phyloP scores from a whole-genome alignment of 2,329 filamentous ascomycete genomes.

The Trichoderma cornu-damae region DNA sequence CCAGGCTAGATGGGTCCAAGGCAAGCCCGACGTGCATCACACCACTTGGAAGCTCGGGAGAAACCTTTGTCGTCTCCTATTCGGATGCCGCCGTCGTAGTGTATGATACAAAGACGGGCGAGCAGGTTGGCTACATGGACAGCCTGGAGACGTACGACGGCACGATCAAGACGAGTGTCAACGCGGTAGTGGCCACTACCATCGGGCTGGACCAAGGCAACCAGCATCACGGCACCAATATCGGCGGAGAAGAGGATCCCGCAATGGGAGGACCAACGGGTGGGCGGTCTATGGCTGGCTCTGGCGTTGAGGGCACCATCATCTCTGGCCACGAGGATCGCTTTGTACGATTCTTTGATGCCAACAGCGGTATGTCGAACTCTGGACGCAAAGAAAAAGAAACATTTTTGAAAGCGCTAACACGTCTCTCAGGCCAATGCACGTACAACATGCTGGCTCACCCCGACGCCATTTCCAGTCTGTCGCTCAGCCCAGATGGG shows the following conservation, averaged over 20 bases:
- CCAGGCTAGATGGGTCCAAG: constrained; percentile 57
- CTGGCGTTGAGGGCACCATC: constrained; percentile 83
- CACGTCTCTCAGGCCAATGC: constrained; percentile 71
- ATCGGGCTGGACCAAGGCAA: constrained; percentile 66
- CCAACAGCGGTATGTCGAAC: constrained; percentile 80
- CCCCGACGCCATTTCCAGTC: constrained; percentile 82
- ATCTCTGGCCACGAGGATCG: constrained; percentile 96
- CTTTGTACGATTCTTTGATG: constrained; percentile 95
- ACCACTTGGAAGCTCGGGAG: constrained; percentile 75
- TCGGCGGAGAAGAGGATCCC: constrained; percentile 68
- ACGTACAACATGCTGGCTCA: constrained; percentile 99
- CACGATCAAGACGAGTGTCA: constrained; percentile 73
- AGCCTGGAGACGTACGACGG: constrained; percentile 92
- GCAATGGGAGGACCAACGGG: constrained; percentile 71
- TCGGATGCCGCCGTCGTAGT: constrained; percentile 84
- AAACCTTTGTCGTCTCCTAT: constrained; percentile 90
- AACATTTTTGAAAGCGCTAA: background rate
- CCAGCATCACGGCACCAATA: constrained; percentile 49
- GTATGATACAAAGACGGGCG: constrained; percentile 86
- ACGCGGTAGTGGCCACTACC: constrained; percentile 83
- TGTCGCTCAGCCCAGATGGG: constrained; percentile 89
- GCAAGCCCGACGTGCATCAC: constrained; percentile 87
- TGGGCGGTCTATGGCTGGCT: constrained; percentile 59
- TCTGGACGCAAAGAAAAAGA: constrained; percentile 24
- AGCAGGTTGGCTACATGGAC: constrained; percentile 88